Evolutionary conservation across 495 filamentous ascomycete genomes (phyloP).

Genomic region (Aspergillus sparsus): DNA sequence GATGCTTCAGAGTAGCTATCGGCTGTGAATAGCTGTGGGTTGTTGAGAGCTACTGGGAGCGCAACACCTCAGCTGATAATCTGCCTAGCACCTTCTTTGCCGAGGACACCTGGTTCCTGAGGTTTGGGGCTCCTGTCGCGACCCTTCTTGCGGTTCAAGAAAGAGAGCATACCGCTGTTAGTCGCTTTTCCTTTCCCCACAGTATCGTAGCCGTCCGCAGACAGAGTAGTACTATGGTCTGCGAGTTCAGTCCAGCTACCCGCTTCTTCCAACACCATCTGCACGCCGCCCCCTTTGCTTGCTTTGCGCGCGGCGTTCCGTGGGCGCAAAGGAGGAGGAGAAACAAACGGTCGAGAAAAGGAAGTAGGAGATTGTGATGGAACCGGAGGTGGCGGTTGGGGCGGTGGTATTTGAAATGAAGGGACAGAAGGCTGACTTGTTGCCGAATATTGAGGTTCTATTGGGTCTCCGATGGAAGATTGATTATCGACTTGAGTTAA

Average conservation of each 20-base stretch:
- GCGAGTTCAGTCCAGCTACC: slow-evolving; percentile 90
- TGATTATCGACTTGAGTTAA: slow-evolving; percentile 29
- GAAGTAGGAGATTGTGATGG: slow-evolving; percentile 8
- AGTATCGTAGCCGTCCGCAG: slow-evolving; percentile 58
- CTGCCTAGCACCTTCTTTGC: slow-evolving; percentile 86
- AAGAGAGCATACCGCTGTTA: slow-evolving; percentile 81
- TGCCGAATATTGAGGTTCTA: slow-evolving; percentile 34
- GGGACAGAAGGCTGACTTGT: slow-evolving; percentile 25
- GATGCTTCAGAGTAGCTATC: no score
- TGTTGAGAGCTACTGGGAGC: background rate
- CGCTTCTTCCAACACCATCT: slow-evolving; percentile 84
- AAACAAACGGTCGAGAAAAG: slow-evolving; percentile 32
- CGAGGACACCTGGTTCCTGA: slow-evolving; percentile 87
- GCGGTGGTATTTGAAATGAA: slow-evolving; percentile 30
- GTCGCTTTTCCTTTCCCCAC: slow-evolving; percentile 50
- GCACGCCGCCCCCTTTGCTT: slow-evolving; percentile 80
- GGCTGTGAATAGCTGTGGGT: background rate
- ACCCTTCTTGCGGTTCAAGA: slow-evolving; percentile 85
- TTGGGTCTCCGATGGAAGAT: slow-evolving; percentile 32
- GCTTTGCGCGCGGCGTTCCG: slow-evolving; percentile 55
- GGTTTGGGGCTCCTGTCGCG: slow-evolving; percentile 91
- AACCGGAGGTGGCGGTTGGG: slow-evolving; percentile 29
- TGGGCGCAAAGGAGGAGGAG: slow-evolving; percentile 28
- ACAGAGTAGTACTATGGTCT: slow-evolving; percentile 76
- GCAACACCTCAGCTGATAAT: slow-evolving; percentile 42